These are phyloP conservation scores for Botryotinia calthae DNA, from an alignment of 2,329 filamentous ascomycete genomes.

Conservation along the genomic window DNA sequence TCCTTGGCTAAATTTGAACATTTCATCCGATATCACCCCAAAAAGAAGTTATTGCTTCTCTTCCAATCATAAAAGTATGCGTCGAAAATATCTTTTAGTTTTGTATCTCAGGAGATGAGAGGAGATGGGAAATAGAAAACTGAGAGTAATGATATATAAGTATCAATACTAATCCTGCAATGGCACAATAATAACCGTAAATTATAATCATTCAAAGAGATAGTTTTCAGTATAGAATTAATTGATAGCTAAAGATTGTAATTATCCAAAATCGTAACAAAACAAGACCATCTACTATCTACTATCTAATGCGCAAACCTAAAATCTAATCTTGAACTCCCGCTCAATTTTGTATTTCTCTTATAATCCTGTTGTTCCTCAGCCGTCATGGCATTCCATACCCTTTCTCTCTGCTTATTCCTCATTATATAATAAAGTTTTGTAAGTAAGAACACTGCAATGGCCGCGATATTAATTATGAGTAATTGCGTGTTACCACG, in stretches of 20 bases:
- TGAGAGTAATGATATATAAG: not conserved
- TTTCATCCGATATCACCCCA: rapidly evolving
- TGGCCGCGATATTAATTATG: constrained; percentile 46
- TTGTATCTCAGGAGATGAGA: not conserved
- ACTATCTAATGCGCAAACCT: constrained; percentile 39
- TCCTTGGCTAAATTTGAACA: not conserved
- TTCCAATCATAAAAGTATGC: not conserved
- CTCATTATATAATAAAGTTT: constrained; percentile 49
- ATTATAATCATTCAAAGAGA: not conserved
- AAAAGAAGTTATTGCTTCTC: not conserved
- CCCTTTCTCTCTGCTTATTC: constrained; percentile 44
- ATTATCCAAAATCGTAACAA: not conserved
- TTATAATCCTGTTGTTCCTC: constrained; percentile 43
- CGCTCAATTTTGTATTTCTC: constrained; percentile 40
- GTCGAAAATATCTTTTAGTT: not conserved
- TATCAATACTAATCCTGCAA: not conserved
- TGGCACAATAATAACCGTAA: no score
- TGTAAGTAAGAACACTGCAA: constrained; percentile 49
- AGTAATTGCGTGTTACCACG: constrained; percentile 58
- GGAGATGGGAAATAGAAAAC: not conserved
- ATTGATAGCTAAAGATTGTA: not conserved
- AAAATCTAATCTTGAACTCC: constrained; percentile 43
- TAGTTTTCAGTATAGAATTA: not conserved
- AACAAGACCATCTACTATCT: not conserved
- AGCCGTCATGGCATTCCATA: constrained; percentile 46